Conservation (phyloP, 495 filamentous ascomycete species). For the Penicillium crystallinum region DNA sequence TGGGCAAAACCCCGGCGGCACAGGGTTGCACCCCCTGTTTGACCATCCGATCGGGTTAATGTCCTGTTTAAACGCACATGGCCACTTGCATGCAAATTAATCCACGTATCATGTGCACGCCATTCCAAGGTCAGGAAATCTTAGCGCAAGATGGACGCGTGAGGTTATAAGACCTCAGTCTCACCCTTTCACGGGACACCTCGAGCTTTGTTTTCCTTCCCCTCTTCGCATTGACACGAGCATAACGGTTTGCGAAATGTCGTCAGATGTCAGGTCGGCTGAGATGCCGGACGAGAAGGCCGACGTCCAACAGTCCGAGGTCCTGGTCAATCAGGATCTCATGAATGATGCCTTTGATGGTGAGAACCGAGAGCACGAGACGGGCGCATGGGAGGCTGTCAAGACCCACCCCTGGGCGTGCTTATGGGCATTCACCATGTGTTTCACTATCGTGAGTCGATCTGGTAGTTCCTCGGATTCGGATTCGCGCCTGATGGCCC, state of each 20-base stretch:
- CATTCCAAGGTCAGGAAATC: neutral
- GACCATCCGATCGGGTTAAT: neutral
- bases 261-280: neutral
- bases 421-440: constrained; percentile 42
- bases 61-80: neutral
- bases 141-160: neutral
- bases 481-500: neutral
- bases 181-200: neutral
- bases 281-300: constrained; percentile 11
- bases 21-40: neutral
- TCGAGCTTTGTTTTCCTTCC: neutral
- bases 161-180: neutral
- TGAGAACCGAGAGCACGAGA: constrained; percentile 28
- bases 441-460: constrained; percentile 38
- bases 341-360: constrained; percentile 33
- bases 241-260: no score
- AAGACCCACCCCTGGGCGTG: constrained; percentile 46
- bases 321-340: constrained; percentile 24
- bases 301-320: constrained; percentile 23
- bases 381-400: constrained; percentile 27
- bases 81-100: neutral
- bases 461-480: neutral
- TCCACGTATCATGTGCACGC: constrained; percentile 6
- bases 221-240: neutral
- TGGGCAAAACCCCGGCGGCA: constrained; percentile 3